Evolutionary conservation across 169 alveolate genomes (phyloP).

Genomic region (Eimeria acervulina): DNA sequence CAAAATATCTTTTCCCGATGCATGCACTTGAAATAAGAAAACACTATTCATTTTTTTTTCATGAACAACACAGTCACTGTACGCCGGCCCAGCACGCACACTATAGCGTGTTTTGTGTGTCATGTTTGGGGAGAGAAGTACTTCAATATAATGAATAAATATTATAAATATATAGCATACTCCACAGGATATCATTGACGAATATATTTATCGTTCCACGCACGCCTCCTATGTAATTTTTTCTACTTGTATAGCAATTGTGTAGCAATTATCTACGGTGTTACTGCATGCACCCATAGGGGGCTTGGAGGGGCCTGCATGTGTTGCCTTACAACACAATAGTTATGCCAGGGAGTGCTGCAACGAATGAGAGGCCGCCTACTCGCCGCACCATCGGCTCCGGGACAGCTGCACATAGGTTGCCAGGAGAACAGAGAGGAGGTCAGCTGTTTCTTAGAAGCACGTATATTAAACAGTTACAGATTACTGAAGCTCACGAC

Average conservation of each 20-base stretch:
- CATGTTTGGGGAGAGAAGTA: neutral
- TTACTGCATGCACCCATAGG: neutral
- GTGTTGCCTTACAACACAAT: neutral
- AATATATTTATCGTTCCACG: neutral
- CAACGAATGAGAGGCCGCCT: neutral
- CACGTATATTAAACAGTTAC: too few species aligned
- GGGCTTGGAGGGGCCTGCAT: neutral
- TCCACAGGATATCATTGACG: neutral
- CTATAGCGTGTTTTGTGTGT: neutral
- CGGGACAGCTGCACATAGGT: neutral
- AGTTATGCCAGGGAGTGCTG: neutral
- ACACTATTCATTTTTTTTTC: neutral
- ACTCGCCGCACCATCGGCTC: neutral
- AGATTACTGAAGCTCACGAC: too few species aligned
- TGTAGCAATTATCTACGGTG: neutral
- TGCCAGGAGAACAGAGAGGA: neutral
- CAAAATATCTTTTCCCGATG: neutral
- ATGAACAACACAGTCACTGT: neutral
- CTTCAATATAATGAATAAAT: too few species aligned
- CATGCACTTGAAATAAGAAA: neutral
- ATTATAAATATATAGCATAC: too few species aligned
- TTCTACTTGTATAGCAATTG: neutral
- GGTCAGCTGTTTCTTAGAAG: neutral
- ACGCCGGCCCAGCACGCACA: neutral
- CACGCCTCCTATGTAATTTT: too few species aligned